Percentiles rank a stretch among this genome's conserved stretches.
These are phyloP conservation scores for Eutrema salsugineum DNA, from an alignment of 441 rosid genomes.

Conservation along the genomic window DNA sequence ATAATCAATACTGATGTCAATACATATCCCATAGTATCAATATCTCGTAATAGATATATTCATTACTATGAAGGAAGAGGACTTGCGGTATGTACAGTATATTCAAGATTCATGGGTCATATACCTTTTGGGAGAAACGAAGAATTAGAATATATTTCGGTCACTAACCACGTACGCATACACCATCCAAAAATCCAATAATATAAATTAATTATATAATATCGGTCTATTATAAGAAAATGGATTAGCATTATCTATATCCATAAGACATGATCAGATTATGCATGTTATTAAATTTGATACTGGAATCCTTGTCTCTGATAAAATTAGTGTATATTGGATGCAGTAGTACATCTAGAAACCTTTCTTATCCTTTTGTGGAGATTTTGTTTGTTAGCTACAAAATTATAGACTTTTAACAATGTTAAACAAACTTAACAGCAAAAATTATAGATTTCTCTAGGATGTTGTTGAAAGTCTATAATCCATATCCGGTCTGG, in stretches of 20 bases:
- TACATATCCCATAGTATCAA: neutral
- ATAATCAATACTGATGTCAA: slow-evolving; percentile 5
- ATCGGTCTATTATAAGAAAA: neutral
- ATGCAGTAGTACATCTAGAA: neutral
- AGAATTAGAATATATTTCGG: neutral
- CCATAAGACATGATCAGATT: slow-evolving; percentile 1
- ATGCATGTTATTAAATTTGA: neutral
- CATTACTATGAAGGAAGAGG: neutral
- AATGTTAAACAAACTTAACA: too few relatives aligned
- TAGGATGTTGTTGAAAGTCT: too few relatives aligned
- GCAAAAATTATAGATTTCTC: too few relatives aligned
- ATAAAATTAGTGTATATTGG: neutral
- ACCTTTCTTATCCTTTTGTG: too few relatives aligned
- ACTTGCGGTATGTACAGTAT: neutral
- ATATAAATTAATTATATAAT: neutral
- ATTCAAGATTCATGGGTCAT: slow-evolving; percentile 23
- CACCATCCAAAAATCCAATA: slow-evolving; percentile 5
- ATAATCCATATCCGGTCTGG: too few relatives aligned
- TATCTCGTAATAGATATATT: neutral
- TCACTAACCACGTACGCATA: neutral
- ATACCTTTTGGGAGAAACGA: slow-evolving; percentile 29
- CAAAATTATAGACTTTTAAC: too few relatives aligned
- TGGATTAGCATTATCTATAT: neutral
- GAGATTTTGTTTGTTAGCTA: too few relatives aligned
- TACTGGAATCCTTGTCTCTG: slow-evolving; percentile 1